A percentile compares a stretch with the other conserved stretches of the same genome.
phyloP scores from a whole-genome alignment of 2,329 filamentous ascomycete species.

The Curvularia sp. region DNA sequence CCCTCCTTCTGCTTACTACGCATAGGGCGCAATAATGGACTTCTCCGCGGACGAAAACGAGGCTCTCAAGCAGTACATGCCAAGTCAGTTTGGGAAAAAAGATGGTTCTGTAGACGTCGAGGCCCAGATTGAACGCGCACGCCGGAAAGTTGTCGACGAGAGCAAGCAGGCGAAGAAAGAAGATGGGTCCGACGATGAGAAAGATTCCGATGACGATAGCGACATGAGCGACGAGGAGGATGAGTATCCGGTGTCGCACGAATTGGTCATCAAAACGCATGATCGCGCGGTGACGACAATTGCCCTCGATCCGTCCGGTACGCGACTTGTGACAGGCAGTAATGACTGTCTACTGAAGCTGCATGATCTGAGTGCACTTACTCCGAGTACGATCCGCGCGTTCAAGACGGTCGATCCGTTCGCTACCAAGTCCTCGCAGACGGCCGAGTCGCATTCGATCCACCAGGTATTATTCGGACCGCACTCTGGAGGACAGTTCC shows the following conservation, averaged over 20 bases:
- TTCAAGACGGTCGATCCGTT: conserved; percentile 93
- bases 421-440: conserved; percentile 72
- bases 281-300: conserved; percentile 84
- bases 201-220: conserved; percentile 56
- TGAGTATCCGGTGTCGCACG: conserved; percentile 90
- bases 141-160: conserved; percentile 61
- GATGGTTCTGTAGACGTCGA: conserved; percentile 74
- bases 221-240: conserved; percentile 75
- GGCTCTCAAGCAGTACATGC: conserved; percentile 77
- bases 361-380: conserved; percentile 95
- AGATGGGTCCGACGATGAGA: conserved; percentile 39
- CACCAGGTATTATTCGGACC: conserved; percentile 88
- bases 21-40: conserved; percentile 26
- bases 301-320: conserved; percentile 83
- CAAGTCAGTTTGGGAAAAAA: conserved; percentile 84
- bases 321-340: conserved; percentile 86
- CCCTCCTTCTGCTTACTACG: conserved; percentile 13
- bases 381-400: conserved; percentile 88
- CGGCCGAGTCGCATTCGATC: conserved; percentile 84
- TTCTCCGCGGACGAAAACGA: conserved; percentile 61
- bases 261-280: conserved; percentile 91
- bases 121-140: conserved; percentile 81
- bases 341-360: conserved; percentile 91
- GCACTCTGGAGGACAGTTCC: conserved; percentile 76
- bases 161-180: conserved; percentile 39